A percentile compares a stretch with the other conserved stretches of the same genome.
Conservation (phyloP, 1,139 yeast genomes). For the Suhomyces bolitotheri region DNA sequence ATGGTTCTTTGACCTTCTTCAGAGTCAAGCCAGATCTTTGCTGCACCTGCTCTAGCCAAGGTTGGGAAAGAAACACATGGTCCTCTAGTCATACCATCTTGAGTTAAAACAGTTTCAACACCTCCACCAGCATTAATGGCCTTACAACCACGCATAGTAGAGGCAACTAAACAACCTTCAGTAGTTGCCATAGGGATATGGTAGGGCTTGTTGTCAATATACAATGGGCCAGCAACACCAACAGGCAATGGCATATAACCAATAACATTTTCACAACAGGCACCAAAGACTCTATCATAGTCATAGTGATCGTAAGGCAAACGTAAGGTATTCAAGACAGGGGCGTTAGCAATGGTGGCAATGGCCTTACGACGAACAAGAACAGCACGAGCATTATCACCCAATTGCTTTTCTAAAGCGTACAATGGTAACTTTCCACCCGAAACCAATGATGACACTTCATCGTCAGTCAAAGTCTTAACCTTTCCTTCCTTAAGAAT, state of each 20-base stretch:
- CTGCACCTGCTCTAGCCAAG: conserved; percentile 86
- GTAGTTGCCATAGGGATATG: conserved; percentile 99
- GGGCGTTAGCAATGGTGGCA: conserved; percentile 78
- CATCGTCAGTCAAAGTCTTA: conserved; percentile 65
- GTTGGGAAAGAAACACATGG: conserved; percentile 92
- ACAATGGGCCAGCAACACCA: conserved; percentile 96
- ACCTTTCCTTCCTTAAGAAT: conserved; percentile 73
- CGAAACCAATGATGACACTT: conserved; percentile 68
- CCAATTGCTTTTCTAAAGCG: conserved; percentile 89
- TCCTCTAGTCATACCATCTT: conserved; percentile 99
- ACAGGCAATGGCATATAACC: conserved; percentile 96
- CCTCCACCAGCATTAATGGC: conserved; percentile 98
- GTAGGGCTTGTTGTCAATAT: conserved; percentile 81
- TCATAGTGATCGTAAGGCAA: conserved; percentile 85
- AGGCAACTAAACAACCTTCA: conserved; percentile 97
- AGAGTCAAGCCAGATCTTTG: conserved; percentile 93
- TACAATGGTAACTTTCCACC: conserved; percentile 85
- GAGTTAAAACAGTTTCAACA: conserved; percentile 84
- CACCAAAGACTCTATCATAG: conserved; percentile 95
- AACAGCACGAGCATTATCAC: conserved; percentile 88
- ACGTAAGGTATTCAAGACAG: conserved; percentile 67
- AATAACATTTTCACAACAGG: conserved; percentile 97
- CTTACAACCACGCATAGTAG: conserved; percentile 98
- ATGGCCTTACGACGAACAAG: conserved; percentile 88
- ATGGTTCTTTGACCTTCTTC: conserved; percentile 84